Percentiles rank a stretch among this genome's conserved stretches.
phyloP scores from a whole-genome alignment of 208 protist species.

The Acanthamoeba rhysodes region DNA sequence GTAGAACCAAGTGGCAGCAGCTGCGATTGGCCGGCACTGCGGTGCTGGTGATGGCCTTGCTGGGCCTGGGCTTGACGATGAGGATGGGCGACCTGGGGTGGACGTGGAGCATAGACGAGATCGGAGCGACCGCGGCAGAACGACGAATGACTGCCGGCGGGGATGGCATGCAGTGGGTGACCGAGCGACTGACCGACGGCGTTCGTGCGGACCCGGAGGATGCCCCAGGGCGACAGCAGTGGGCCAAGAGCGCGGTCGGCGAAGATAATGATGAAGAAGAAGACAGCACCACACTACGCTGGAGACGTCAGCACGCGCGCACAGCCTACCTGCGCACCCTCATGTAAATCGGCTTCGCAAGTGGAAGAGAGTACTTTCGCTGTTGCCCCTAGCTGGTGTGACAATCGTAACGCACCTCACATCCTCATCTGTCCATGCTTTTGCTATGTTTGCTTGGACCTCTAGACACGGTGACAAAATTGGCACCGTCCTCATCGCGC shows the following conservation, averaged over 20 bases:
- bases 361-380: no score
- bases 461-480: no score
- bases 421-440: no score
- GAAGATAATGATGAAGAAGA: not conserved
- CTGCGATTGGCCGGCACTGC: not conserved
- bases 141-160: not conserved
- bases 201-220: not conserved
- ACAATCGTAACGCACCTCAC: no score
- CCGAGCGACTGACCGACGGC: not conserved
- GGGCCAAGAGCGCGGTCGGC: not conserved
- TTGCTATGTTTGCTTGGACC: no score
- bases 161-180: not conserved
- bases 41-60: not conserved
- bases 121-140: not conserved
- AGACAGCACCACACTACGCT: not conserved
- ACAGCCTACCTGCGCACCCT: not conserved
- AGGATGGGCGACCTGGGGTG: not conserved
- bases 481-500: no score
- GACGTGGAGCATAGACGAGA: not conserved
- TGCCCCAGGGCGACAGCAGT: not conserved
- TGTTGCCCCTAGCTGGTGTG: no score
- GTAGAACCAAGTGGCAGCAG: no score
- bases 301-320: not conserved
- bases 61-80: not conserved
- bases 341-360: not conserved